Evolutionary conservation across 768 basidiomycete species (phyloP).

Genomic region (Neoboletus subvelutipes): DNA sequence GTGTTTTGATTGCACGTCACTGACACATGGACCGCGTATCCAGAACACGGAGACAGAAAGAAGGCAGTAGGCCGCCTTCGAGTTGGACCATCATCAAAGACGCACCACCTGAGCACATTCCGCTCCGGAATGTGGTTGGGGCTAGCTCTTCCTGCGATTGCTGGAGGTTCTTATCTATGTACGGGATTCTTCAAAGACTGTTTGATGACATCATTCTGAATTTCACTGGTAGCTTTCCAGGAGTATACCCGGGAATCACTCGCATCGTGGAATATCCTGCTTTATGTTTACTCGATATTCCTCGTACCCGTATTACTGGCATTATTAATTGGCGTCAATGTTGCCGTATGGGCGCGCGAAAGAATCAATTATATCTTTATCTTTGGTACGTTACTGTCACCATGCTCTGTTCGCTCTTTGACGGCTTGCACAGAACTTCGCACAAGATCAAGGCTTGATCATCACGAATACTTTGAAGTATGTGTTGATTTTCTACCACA

Average conservation of each 20-base stretch:
- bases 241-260: slow-evolving; percentile 49
- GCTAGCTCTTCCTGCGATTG: slow-evolving; percentile 65
- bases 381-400: slow-evolving; percentile 55
- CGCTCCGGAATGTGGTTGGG: slow-evolving; percentile 73
- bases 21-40: background rate
- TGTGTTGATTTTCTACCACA: slow-evolving; percentile 9
- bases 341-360: slow-evolving; percentile 70
- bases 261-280: slow-evolving; percentile 67
- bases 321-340: slow-evolving; percentile 75
- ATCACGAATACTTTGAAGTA: slow-evolving; percentile 74
- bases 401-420: background rate
- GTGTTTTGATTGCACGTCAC: background rate
- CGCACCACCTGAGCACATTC: slow-evolving; percentile 74
- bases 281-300: slow-evolving; percentile 76
- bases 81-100: slow-evolving; percentile 47
- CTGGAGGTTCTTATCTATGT: slow-evolving; percentile 63
- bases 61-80: slow-evolving; percentile 69
- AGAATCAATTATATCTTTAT: slow-evolving; percentile 93
- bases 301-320: slow-evolving; percentile 74
- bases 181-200: background rate
- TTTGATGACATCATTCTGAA: background rate
- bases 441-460: slow-evolving; percentile 68
- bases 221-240: slow-evolving; percentile 48
- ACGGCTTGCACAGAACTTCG: slow-evolving; percentile 54
- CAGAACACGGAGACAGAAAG: slow-evolving; percentile 73